Conservation (phyloP, 257 asterid genomes). For the Solanum pinnatisectum region DNA sequence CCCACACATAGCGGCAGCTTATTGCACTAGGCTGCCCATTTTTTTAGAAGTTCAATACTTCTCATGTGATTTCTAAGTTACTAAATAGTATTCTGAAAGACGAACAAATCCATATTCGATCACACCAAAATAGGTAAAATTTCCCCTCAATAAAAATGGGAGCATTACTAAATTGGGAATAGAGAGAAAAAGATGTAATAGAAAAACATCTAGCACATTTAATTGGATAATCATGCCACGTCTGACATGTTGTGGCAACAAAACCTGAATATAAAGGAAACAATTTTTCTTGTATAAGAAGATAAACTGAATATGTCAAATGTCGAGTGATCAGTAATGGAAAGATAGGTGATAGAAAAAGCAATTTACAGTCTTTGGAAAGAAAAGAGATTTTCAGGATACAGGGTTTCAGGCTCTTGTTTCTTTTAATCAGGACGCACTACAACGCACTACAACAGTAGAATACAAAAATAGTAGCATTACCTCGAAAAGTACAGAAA, state of each 20-base stretch:
- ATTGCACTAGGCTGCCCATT: background rate
- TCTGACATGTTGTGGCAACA: background rate
- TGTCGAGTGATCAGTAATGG: background rate
- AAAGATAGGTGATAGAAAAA: background rate
- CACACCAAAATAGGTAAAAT: background rate
- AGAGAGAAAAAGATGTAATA: background rate
- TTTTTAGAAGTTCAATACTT: background rate
- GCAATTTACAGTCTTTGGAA: background rate
- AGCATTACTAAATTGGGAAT: background rate
- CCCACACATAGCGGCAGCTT: background rate
- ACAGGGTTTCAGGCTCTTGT: background rate
- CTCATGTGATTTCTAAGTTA: background rate
- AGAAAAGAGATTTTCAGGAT: background rate
- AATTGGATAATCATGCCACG: background rate
- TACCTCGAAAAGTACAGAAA: conserved; percentile 74
- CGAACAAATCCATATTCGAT: background rate
- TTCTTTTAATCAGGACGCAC: background rate
- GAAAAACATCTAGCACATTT: background rate
- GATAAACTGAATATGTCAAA: background rate
- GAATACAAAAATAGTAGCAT: conserved; percentile 1
- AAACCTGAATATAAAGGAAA: background rate
- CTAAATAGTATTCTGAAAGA: background rate
- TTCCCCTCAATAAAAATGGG: background rate
- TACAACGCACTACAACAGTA: background rate
- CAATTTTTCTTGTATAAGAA: background rate